Conservation (phyloP, 2,329 filamentous ascomycete genomes). For the Penicillium sp. region DNA sequence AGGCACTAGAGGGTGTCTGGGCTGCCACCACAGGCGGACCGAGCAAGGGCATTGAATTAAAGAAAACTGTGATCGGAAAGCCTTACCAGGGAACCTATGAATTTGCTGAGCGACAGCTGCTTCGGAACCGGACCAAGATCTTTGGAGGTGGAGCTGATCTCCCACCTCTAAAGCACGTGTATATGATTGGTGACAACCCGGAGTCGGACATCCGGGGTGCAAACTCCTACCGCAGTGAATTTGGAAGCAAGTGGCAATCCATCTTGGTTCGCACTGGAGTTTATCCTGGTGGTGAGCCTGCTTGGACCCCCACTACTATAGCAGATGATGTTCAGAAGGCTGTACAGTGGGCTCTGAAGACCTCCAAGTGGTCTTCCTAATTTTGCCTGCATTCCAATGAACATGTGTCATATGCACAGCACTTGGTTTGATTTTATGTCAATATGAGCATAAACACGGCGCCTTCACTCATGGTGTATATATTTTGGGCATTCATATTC, state of each 20-base stretch:
- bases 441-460: not conserved
- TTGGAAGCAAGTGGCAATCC: constrained; percentile 73
- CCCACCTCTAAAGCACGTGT: constrained; percentile 68
- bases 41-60: constrained; percentile 55
- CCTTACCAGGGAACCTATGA: constrained; percentile 75
- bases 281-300: constrained; percentile 60
- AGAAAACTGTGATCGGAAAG: constrained; percentile 76
- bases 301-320: constrained; percentile 63
- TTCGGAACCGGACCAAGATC: constrained; percentile 57
- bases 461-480: not conserved
- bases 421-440: not conserved
- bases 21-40: constrained; percentile 63
- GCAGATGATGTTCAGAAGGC: constrained; percentile 75
- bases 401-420: not conserved
- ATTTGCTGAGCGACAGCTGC: constrained; percentile 76
- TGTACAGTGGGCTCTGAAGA: constrained; percentile 72
- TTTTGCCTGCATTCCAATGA: not conserved
- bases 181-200: constrained; percentile 92
- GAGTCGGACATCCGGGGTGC: constrained; percentile 89
- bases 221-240: constrained; percentile 68
- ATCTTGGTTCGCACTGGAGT: constrained; percentile 81
- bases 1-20: constrained; percentile 80
- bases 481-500: not conserved
- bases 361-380: constrained; percentile 41
- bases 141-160: constrained; percentile 38